Base-by-base conservation (phyloP, 441 rosid genomes). In the Capsella rubella region DNA sequence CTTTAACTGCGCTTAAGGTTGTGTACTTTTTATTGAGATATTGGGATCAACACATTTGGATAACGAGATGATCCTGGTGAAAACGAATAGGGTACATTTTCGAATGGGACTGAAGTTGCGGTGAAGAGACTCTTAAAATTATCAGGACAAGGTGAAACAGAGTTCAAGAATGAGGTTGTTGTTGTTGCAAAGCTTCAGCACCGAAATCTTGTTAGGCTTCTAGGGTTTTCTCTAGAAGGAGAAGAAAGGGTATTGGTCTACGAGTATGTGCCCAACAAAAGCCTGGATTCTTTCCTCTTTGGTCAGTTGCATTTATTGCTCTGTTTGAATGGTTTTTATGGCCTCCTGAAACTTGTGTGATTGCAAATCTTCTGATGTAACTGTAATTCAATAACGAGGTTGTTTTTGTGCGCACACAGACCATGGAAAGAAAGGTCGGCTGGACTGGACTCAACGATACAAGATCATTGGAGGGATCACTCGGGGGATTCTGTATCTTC, bases 91-190 rank as follows among this genome's bases (percentile, higher is more conserved):
- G 92, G 92, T 10, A 46, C 3, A 10, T 80, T 87, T 51, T 18
- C 47, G 0, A 53, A 49, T 66, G 86, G 87, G 4, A 72, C 69
- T 58, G 72, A 78, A 28, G 61, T 86, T 37, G 90, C 93, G 0
- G 87, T 86, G 32, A 88, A 88, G 53, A 84, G 86, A 70, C 75
- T 86, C 1, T 80, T 83, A 1, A 59, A 4, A 35, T 53, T 46
- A 52, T 84, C 89, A 2, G 75, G 77, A 34, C 87, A 86, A 72
- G 87, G 90, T 50, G 75, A 78, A 0, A 2, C 7, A 2, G 90
- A 88, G 77, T 88, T 88, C 54, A 86, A 85, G 75, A 88, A 86
- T 10, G 93, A 88, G 68, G 90, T 86, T 50, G 29, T 78, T 3
- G 68, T 88, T 27, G 59, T 86, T 43, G 84, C 90, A 64, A 81